Conservation (phyloP, 177 flowering plant species). For the Tripterygium wilfordii region DNA sequence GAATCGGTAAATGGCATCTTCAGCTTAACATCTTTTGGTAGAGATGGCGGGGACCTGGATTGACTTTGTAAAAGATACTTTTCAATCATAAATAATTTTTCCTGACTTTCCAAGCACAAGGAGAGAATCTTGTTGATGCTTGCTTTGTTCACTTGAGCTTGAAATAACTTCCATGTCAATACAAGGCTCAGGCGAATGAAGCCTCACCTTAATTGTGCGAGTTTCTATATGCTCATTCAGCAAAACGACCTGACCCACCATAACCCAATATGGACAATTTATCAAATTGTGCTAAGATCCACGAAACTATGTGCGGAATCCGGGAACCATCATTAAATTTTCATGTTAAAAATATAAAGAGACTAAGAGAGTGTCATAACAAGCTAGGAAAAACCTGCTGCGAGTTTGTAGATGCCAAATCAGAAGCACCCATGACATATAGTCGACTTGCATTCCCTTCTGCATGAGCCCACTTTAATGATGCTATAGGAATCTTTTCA, state of each 20-base stretch:
- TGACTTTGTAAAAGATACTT: conserved; percentile 68
- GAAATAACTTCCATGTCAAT: conserved; percentile 62
- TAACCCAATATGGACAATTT: background rate
- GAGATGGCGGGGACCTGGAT: conserved; percentile 60
- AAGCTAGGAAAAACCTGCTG: conserved; percentile 56
- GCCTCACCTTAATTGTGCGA: conserved; percentile 66
- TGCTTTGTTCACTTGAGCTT: conserved; percentile 41
- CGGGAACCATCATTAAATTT: too few species aligned
- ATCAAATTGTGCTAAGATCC: too few species aligned
- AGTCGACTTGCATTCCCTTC: conserved; percentile 75
- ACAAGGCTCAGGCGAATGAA: conserved; percentile 64
- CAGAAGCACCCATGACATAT: conserved; percentile 59
- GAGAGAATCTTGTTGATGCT: conserved; percentile 47
- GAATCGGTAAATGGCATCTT: conserved; percentile 73
- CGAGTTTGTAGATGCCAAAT: conserved; percentile 33
- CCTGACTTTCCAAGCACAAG: conserved; percentile 73
- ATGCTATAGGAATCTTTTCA: conserved; percentile 68
- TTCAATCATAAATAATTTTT: conserved; percentile 45
- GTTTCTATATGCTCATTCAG: conserved; percentile 74
- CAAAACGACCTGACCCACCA: conserved; percentile 55
- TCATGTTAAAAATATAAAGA: too few species aligned
- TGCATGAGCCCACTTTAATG: conserved; percentile 60
- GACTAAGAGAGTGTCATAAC: too few species aligned
- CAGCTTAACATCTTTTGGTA: conserved; percentile 60
- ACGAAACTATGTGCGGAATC: too few species aligned